phyloP scores from a whole-genome alignment of 805 yeast genomes.

The fission yeast (Schizosaccharomyces pombe) region DNA sequence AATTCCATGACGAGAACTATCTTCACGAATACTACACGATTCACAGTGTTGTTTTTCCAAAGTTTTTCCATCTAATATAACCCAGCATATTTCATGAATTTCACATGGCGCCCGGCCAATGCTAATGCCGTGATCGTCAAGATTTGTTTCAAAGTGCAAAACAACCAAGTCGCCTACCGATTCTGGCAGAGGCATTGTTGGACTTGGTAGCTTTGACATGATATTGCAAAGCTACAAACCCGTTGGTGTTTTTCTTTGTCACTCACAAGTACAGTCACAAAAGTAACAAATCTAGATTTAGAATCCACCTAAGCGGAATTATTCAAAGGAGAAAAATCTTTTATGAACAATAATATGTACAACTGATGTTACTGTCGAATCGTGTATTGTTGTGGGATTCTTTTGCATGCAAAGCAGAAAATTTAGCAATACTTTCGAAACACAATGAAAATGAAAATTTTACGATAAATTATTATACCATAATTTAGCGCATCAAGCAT shows the following conservation, averaged over 20 bases:
- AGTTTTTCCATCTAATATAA: background rate
- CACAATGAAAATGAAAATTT: too few species aligned
- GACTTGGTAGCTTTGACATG: background rate
- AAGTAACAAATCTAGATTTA: background rate
- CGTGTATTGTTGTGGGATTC: too few species aligned
- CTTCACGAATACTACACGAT: background rate
- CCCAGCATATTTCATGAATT: background rate
- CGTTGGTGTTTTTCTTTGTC: background rate
- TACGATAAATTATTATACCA: too few species aligned
- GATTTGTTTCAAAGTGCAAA: background rate
- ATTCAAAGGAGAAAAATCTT: too few species aligned
- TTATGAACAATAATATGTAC: too few species aligned
- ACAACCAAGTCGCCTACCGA: slow-evolving; percentile 3
- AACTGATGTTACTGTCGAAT: too few species aligned
- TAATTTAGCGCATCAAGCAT: too few species aligned
- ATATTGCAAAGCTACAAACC: background rate
- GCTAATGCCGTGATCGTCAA: background rate
- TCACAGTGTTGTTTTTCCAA: background rate
- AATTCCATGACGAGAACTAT: background rate
- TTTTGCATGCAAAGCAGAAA: too few species aligned
- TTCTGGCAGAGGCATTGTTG: slow-evolving; percentile 1
- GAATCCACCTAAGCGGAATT: too few species aligned
- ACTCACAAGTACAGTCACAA: background rate
- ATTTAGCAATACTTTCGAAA: too few species aligned
- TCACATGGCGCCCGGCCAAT: slow-evolving; percentile 1